Conservation (phyloP, 1,284 basidiomycete species). For the Puccinia polysora region DNA sequence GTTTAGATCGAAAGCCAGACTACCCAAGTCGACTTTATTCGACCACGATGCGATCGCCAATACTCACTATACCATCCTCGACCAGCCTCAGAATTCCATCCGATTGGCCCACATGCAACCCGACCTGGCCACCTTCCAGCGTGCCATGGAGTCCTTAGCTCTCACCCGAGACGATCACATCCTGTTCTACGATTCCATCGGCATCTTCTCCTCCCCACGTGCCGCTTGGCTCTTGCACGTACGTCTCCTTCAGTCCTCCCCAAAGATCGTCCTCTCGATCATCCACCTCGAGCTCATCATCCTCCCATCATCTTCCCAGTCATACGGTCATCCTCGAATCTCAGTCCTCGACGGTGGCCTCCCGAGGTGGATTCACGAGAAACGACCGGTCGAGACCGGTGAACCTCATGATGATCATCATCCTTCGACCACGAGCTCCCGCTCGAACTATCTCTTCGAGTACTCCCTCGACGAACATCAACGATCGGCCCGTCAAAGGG, state of each 20-base stretch:
- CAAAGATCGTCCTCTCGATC: background rate
- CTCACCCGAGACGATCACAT: slow-evolving; percentile 29
- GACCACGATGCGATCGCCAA: slow-evolving; percentile 33
- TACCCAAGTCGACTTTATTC: slow-evolving; percentile 11
- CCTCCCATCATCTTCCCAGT: slow-evolving; percentile 49
- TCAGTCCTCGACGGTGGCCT: slow-evolving; percentile 85
- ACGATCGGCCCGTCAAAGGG: slow-evolving; percentile 48
- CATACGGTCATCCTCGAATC: slow-evolving; percentile 76
- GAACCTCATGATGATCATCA: background rate
- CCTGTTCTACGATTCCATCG: slow-evolving; percentile 69
- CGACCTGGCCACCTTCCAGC: slow-evolving; percentile 17
- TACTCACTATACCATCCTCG: background rate
- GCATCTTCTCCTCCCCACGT: slow-evolving; percentile 82
- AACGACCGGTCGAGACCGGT: slow-evolving; percentile 62
- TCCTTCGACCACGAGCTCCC: too few species aligned
- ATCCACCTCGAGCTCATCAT: too few species aligned
- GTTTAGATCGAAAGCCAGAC: background rate
- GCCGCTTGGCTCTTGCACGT: slow-evolving; percentile 69
- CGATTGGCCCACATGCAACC: slow-evolving; percentile 32
- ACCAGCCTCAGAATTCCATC: background rate
- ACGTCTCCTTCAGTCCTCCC: background rate
- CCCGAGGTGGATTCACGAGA: slow-evolving; percentile 73
- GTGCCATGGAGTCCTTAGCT: slow-evolving; percentile 11
- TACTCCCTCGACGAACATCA: slow-evolving; percentile 49
- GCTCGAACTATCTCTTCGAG: slow-evolving; percentile 52